Evolutionary conservation across 2,329 filamentous ascomycete genomes (phyloP).

Genomic region (Aspergillus alliaceus): DNA sequence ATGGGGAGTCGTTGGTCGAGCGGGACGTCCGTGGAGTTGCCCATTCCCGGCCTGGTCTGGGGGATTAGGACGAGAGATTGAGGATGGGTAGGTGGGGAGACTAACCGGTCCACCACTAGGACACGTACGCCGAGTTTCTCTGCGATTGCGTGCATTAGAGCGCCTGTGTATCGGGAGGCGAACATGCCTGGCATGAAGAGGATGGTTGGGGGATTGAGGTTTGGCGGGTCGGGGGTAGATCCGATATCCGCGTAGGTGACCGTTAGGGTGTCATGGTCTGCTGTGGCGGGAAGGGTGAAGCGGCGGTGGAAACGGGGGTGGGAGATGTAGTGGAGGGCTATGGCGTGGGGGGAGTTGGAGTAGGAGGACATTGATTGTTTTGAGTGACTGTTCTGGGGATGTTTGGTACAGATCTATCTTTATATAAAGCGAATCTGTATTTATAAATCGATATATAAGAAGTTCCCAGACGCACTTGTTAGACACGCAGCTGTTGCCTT

Average conservation of each 20-base stretch:
- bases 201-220: slow-evolving; percentile 3
- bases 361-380: neutral
- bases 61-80: neutral
- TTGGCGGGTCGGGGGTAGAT: neutral
- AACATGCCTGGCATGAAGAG: slow-evolving; percentile 31
- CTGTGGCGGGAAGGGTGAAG: slow-evolving; percentile 15
- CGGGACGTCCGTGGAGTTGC: slow-evolving; percentile 42
- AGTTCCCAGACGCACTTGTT: no score
- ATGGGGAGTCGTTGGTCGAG: slow-evolving; percentile 35
- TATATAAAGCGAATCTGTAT: no score
- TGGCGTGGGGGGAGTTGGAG: neutral
- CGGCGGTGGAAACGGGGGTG: slow-evolving; percentile 21
- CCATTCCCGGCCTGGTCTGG: slow-evolving; percentile 22
- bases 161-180: slow-evolving; percentile 22
- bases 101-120: slow-evolving; percentile 22
- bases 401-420: no score
- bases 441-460: no score
- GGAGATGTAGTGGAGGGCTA: slow-evolving; percentile 14
- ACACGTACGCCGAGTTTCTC: slow-evolving; percentile 24
- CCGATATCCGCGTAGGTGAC: slow-evolving; percentile 26
- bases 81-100: neutral
- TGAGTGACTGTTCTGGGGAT: neutral
- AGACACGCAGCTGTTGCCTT: no score
- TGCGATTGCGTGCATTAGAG: slow-evolving; percentile 23
- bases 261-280: slow-evolving; percentile 15